Evolutionary conservation across 768 basidiomycete species (phyloP).

Genomic region (Leucocoprinus birnbaumii): DNA sequence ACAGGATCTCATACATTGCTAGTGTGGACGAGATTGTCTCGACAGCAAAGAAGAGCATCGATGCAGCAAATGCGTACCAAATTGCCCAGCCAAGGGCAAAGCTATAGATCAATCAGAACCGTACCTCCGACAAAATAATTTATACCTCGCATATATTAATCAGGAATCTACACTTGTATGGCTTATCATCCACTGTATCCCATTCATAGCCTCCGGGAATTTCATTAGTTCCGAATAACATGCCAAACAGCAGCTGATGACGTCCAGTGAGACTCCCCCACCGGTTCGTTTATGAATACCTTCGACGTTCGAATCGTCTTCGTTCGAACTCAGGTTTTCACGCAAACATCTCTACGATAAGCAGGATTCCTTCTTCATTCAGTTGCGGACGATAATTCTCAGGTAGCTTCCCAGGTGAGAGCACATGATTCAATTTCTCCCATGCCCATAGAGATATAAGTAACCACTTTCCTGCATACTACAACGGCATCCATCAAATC

Average conservation of each 20-base stretch:
- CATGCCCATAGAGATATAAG: background rate
- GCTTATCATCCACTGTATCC: too few relatives aligned
- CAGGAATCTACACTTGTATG: too few relatives aligned
- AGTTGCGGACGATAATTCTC: background rate
- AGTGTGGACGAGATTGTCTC: slow-evolving; percentile 82
- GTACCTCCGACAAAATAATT: too few relatives aligned
- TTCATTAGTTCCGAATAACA: too few relatives aligned
- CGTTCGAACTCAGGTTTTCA: background rate
- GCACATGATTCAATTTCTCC: background rate
- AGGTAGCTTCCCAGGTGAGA: background rate
- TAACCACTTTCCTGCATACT: background rate
- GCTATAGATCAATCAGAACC: slow-evolving; percentile 28
- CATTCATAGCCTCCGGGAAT: too few relatives aligned
- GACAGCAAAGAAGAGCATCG: slow-evolving; percentile 61
- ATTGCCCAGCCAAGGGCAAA: slow-evolving; percentile 38
- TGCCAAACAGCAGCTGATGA: too few relatives aligned
- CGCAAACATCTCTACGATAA: too few relatives aligned
- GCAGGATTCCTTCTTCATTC: background rate
- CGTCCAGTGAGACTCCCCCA: too few relatives aligned
- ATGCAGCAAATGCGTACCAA: slow-evolving; percentile 38
- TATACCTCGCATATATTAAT: too few relatives aligned
- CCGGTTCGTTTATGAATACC: too few relatives aligned
- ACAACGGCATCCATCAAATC: too few relatives aligned
- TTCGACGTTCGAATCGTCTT: too few relatives aligned
- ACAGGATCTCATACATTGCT: slow-evolving; percentile 10